Percentiles rank a stretch among this genome's conserved stretches.
phyloP scores from a whole-genome alignment of 495 filamentous ascomycete genomes.

The Penicillium psychrofluorescens region DNA sequence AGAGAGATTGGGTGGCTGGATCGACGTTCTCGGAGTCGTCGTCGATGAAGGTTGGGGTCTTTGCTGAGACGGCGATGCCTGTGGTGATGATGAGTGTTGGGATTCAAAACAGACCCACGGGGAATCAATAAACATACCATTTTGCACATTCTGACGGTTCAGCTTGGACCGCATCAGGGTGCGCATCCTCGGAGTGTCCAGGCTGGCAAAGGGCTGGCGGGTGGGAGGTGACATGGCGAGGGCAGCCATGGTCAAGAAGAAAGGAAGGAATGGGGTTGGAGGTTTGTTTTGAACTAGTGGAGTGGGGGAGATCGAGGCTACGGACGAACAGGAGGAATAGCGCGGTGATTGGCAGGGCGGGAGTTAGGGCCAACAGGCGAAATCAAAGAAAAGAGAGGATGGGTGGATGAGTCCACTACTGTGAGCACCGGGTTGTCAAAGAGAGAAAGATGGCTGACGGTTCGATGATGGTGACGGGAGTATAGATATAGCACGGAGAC shows the following conservation, averaged over 20 bases:
- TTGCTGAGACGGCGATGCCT: conserved; percentile 21
- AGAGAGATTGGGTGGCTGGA: conserved; percentile 51
- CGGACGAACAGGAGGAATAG: conserved; percentile 1
- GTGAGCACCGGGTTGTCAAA: not conserved
- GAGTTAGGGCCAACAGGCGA: not conserved
- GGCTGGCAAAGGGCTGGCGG: conserved; percentile 38
- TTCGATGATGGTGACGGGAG: too few relatives aligned
- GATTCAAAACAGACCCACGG: not conserved
- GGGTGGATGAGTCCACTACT: too few relatives aligned
- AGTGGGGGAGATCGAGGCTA: conserved; percentile 13
- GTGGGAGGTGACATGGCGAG: conserved; percentile 35
- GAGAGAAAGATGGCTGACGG: not conserved
- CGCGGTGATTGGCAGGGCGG: not conserved
- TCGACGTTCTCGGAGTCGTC: conserved; percentile 77
- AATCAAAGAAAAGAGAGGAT: not conserved
- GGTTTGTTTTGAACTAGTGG: conserved; percentile 22
- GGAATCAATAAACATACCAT: conserved; percentile 33
- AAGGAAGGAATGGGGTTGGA: conserved; percentile 2
- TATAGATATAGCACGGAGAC: not conserved
- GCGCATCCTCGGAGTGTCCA: conserved; percentile 37
- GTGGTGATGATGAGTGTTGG: not conserved
- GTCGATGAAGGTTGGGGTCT: conserved; percentile 40
- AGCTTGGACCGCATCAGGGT: conserved; percentile 34
- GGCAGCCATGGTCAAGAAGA: conserved; percentile 26
- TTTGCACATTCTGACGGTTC: conserved; percentile 49